phyloP scores from a whole-genome alignment of 257 asterid species.

The Nicotiana sylvestris region DNA sequence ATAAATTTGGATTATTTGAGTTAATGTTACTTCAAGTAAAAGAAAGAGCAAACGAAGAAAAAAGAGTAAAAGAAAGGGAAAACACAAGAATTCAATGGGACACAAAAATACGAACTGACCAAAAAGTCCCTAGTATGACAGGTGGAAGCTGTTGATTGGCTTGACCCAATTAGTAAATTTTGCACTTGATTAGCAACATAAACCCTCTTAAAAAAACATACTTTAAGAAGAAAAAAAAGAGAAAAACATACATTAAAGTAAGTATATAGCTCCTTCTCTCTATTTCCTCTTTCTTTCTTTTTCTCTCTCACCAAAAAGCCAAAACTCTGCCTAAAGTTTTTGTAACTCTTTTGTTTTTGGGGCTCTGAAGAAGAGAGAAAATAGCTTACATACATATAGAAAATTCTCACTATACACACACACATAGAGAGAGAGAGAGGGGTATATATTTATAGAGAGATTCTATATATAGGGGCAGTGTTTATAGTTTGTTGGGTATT shows the following conservation, averaged over 20 bases:
- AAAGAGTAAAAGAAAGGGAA: neutral
- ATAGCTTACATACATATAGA: neutral
- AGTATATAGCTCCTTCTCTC: neutral
- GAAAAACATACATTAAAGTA: neutral
- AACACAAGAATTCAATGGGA: neutral
- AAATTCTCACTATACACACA: neutral
- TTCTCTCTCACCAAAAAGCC: conserved; percentile 11
- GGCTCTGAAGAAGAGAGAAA: conserved; percentile 8
- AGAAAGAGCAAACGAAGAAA: too few species aligned
- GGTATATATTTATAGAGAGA: neutral
- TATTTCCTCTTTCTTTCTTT: neutral
- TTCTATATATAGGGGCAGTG: neutral
- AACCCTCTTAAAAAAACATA: neutral
- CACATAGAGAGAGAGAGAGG: neutral
- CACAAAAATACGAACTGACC: neutral
- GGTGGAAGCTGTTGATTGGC: neutral
- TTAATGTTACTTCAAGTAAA: too few species aligned
- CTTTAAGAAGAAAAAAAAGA: neutral
- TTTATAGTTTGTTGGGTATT: neutral
- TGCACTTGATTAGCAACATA: neutral
- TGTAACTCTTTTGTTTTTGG: neutral
- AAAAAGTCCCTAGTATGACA: neutral
- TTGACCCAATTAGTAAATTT: neutral
- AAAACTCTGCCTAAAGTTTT: conserved; percentile 10
- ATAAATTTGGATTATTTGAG: too few species aligned